Evolutionary conservation across 2,329 filamentous ascomycete species (phyloP), one percentile per base, ranked within the genome.

Genomic region (Zymoseptoria passerinii): DNA sequence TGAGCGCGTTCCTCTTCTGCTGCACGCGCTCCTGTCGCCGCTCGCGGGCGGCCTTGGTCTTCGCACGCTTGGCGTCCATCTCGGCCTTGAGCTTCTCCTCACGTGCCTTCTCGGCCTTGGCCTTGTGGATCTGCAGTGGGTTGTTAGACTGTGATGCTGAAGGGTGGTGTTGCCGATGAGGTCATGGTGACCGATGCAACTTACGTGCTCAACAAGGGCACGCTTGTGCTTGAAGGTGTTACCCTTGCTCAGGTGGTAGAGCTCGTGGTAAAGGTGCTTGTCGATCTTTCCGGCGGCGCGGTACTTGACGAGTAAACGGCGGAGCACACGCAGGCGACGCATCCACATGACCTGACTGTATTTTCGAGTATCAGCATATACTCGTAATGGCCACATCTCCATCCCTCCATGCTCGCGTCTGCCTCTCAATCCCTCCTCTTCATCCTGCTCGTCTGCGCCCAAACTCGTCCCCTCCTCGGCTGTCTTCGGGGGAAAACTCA

Each of bases 171-270:
- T 53, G 55, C 60, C 58, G 63, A 67, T 66, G 67, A 59, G 68
- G 59, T 71, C 66, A 72, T 74, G 68, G 73, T 72, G 69, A 72
- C 60, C 53, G 44, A 52, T 56, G 58, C 57, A 73, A 90, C 94
- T 76, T 95, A 99, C 94, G 84, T 99, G 94, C 87, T 99, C 94
- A 78, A 99, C 91, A 74, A 99, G 88, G 76, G 92, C 94, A 82
- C 94, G 89, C 92, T 97, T 99, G 90, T 99, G 94, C 92, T 99
- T 99, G 89, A 99, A 99, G 79, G 94, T 92, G 88, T 99, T 99
- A 95, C 94, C 95, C 92, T 99, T 99, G 88, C 89, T 94, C 78
- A 95, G 84, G 81, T 96, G 94, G 87, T 99, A 99, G 71, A 99
- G 90, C 84, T 97, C 92, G 87, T 99, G 94, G 87, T 99, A 99